phyloP scores from a whole-genome alignment of 495 filamentous ascomycete species.

The Lophiotrema nucula region DNA sequence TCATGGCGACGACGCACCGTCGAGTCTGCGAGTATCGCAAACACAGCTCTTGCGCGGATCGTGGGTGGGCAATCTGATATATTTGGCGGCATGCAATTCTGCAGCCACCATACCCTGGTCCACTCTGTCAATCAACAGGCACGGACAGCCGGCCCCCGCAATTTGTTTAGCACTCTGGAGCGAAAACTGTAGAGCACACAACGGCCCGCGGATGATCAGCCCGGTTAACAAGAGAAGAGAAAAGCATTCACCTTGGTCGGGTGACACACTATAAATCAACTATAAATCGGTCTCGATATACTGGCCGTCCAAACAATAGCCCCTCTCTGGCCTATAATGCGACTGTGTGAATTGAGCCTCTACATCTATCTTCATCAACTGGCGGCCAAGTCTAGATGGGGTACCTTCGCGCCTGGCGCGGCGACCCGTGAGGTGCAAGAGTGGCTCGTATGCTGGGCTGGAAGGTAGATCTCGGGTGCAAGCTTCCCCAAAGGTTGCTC shows the following conservation, averaged over 20 bases:
- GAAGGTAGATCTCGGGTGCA: too few relatives aligned
- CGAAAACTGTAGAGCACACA: constrained; percentile 29
- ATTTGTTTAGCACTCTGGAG: constrained; percentile 30
- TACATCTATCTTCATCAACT: constrained; percentile 15
- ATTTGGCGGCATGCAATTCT: constrained; percentile 19
- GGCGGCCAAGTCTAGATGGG: constrained; percentile 6
- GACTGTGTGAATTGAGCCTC: constrained; percentile 4
- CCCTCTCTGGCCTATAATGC: constrained; percentile 24
- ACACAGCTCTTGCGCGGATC: constrained; percentile 19
- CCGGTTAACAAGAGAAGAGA: constrained; percentile 18
- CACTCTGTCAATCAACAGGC: constrained; percentile 21
- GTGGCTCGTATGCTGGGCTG: neutral
- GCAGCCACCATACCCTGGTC: constrained; percentile 27
- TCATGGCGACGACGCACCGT: constrained; percentile 21
- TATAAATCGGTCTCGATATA: constrained; percentile 3
- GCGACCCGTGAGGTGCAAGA: neutral
- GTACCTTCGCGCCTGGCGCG: neutral
- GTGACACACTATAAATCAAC: constrained; percentile 28
- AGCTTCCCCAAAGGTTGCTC: too few relatives aligned
- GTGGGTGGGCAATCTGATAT: constrained; percentile 30
- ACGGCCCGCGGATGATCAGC: constrained; percentile 33
- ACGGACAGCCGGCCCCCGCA: constrained; percentile 33
- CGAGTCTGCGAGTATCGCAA: constrained; percentile 16
- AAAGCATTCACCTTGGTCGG: constrained; percentile 23
- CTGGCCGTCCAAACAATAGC: constrained; percentile 15